phyloP scores from a whole-genome alignment of 1,284 basidiomycete species.

The Pascua guehoae region DNA sequence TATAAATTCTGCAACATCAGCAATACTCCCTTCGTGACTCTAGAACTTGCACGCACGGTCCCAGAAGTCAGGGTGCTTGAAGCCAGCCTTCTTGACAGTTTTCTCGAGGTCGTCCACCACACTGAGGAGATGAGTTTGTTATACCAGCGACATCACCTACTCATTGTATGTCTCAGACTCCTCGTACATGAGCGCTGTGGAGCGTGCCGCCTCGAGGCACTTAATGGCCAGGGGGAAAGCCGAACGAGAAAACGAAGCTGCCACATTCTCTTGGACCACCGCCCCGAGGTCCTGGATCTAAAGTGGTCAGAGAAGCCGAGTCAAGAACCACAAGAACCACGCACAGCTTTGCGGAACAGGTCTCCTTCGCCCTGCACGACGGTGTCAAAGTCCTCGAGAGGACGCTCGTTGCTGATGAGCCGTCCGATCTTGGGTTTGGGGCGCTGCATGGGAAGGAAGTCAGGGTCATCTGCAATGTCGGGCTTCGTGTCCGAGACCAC shows the following conservation, averaged over 20 bases:
- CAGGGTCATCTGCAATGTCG: slow-evolving; percentile 51
- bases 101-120: slow-evolving; percentile 34
- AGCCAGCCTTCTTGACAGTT: slow-evolving; percentile 29
- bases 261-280: slow-evolving; percentile 67
- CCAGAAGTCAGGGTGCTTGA: slow-evolving; percentile 49
- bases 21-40: too few species aligned
- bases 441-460: slow-evolving; percentile 29
- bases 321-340: background rate
- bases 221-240: slow-evolving; percentile 66
- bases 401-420: slow-evolving; percentile 63
- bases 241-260: slow-evolving; percentile 64
- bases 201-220: slow-evolving; percentile 65
- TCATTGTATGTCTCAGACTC: slow-evolving; percentile 48
- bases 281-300: slow-evolving; percentile 61
- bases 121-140: slow-evolving; percentile 14
- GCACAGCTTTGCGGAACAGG: slow-evolving; percentile 73
- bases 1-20: slow-evolving; percentile 30
- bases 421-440: slow-evolving; percentile 32
- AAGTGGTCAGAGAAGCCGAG: background rate
- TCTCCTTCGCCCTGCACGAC: slow-evolving; percentile 65
- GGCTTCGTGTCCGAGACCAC: slow-evolving; percentile 51
- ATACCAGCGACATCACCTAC: slow-evolving; percentile 17
- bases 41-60: slow-evolving; percentile 3
- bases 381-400: slow-evolving; percentile 69
- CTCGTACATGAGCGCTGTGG: slow-evolving; percentile 57